Percentiles rank a stretch among this genome's conserved stretches.
These are phyloP conservation scores for Nemania abortiva DNA, from an alignment of 2,329 filamentous ascomycete genomes.

Conservation along the genomic window DNA sequence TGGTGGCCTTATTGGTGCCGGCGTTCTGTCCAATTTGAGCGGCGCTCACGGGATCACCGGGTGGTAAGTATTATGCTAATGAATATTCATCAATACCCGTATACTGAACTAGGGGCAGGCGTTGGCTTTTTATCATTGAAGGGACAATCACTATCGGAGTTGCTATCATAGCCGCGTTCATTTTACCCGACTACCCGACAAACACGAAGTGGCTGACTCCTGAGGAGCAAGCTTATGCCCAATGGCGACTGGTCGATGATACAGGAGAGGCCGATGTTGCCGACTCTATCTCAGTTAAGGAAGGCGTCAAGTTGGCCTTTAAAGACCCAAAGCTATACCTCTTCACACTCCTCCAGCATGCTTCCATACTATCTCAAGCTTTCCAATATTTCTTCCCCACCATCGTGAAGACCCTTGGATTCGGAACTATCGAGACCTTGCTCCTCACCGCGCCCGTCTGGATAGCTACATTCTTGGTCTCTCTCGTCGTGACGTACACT, in stretches of 20 bases:
- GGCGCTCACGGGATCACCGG: constrained; percentile 55
- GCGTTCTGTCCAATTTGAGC: constrained; percentile 59
- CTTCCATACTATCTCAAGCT: constrained; percentile 64
- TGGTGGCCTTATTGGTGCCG: constrained; percentile 63
- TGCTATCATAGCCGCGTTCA: constrained; percentile 51
- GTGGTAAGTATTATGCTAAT: constrained; percentile 46
- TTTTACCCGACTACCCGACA: constrained; percentile 66
- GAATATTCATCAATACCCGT: neutral
- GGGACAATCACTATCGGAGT: constrained; percentile 56
- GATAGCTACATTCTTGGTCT: constrained; percentile 65
- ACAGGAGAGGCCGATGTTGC: constrained; percentile 60
- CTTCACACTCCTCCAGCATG: constrained; percentile 66
- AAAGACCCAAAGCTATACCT: constrained; percentile 64
- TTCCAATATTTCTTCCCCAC: constrained; percentile 76
- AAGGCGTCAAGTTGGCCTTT: constrained; percentile 62
- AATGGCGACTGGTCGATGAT: constrained; percentile 64
- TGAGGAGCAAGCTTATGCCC: constrained; percentile 65
- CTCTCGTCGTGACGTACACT: constrained; percentile 65
- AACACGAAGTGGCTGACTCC: constrained; percentile 64
- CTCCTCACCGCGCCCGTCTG: constrained; percentile 70
- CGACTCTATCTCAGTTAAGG: constrained; percentile 54
- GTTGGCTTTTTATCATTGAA: constrained; percentile 58
- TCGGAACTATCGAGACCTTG: constrained; percentile 65
- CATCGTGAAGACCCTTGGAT: constrained; percentile 72
- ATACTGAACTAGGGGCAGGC: constrained; percentile 38